These are phyloP conservation scores for Dioscorea dumetorum DNA, from an alignment of 106 monocot genomes.

Conservation along the genomic window DNA sequence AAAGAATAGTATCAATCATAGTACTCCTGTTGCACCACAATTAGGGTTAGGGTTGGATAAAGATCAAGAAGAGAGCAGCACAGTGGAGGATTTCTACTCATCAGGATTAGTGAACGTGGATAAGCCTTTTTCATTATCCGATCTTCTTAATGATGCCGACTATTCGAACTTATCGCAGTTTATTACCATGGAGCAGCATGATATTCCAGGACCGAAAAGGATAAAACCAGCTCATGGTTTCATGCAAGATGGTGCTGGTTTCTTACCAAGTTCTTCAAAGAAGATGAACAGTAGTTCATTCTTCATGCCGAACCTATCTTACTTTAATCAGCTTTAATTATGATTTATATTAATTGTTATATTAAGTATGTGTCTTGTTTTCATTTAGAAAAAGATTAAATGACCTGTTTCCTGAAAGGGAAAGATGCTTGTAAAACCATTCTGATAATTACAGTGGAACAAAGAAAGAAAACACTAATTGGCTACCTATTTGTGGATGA, in stretches of 20 bases:
- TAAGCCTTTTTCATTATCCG: background rate
- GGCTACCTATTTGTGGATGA: too few species aligned
- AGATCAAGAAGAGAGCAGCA: background rate
- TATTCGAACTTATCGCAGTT: background rate
- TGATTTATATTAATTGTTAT: too few species aligned
- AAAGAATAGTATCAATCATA: background rate
- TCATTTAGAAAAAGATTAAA: background rate
- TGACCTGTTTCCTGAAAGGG: background rate
- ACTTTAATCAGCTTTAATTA: background rate
- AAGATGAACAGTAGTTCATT: background rate
- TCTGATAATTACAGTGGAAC: too few species aligned
- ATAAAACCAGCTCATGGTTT: background rate
- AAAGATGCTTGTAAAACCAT: background rate
- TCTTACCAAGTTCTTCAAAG: background rate
- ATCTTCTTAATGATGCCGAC: background rate
- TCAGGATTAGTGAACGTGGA: background rate
- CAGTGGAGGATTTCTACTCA: background rate
- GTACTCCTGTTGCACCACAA: background rate
- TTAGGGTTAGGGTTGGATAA: background rate
- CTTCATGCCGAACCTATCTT: background rate
- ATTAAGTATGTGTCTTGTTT: too few species aligned
- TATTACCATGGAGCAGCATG: background rate
- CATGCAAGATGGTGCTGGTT: background rate
- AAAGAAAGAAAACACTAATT: too few species aligned
- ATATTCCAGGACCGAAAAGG: background rate